phyloP scores from a whole-genome alignment of 306 rosid genomes.

The Sechiopsis laciniata region DNA sequence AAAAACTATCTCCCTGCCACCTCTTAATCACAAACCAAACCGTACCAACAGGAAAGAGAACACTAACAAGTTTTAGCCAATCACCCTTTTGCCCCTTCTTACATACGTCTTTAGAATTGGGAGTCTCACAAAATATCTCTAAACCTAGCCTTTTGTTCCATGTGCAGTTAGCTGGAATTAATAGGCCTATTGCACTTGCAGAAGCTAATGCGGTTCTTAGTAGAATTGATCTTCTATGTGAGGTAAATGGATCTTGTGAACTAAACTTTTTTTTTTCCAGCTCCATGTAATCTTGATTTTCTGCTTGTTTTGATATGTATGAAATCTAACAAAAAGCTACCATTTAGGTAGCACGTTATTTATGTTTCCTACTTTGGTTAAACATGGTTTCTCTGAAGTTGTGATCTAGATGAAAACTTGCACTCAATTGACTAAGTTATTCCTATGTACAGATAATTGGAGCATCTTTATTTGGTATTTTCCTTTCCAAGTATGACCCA shows the following conservation, averaged over 20 bases:
- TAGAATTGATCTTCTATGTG: conserved; percentile 89
- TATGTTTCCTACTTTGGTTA: no score
- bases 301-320: conserved; percentile 22
- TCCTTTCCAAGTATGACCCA: conserved; percentile 76
- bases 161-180: conserved; percentile 78
- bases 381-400: no score
- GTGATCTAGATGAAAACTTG: background rate
- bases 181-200: conserved; percentile 87
- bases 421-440: conserved; percentile 23
- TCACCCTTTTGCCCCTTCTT: no score
- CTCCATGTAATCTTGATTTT: background rate
- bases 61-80: no score
- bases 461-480: conserved; percentile 71
- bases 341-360: background rate
- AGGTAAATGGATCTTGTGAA: conserved; percentile 45
- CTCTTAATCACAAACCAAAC: no score
- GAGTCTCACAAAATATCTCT: background rate
- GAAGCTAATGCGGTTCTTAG: conserved; percentile 83
- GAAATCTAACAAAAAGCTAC: background rate
- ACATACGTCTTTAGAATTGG: no score
- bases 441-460: conserved; percentile 64
- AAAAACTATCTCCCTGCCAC: no score
- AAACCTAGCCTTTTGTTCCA: conserved; percentile 24
- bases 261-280: background rate
- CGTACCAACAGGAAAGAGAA: no score